Base-by-base conservation (phyloP, 2,329 filamentous ascomycete species). In the Exophiala viscosa region DNA sequence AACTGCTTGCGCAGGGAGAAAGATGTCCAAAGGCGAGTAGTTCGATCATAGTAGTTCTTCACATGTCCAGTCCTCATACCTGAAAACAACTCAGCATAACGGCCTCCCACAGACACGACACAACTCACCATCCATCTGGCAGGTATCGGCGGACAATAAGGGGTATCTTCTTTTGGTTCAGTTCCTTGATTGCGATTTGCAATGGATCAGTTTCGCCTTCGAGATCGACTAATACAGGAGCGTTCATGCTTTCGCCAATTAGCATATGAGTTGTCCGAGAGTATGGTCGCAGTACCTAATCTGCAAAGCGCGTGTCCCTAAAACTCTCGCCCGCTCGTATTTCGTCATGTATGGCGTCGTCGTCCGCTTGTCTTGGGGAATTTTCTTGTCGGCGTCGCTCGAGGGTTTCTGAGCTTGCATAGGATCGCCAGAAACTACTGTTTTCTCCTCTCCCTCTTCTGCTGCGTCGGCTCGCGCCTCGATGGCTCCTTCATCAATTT, bases 321-420 rank as follows among this genome's bases (percentile, higher is more conserved):
- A 75, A 54, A 99, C 92, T 67, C 93, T 85, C 59, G 93, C 93
- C 64, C 86, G 83, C 79, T 99, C 93, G 74, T 99, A 99, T 76
- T 99, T 99, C 62, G 93, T 99, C 92, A 99, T 95, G 75, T 96
- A 99, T 2, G 92, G 93, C 23, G 93, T 99, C 7, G 93, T 99
- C 18, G 83, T 87, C 64, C 93, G 84, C 73, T 95, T 83, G 61
- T 91, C 88, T 62, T 89, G 88, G 51, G 90, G 82, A 45, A 99
- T 92, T 75, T 90, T 95, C 81, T 95, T 96, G 73, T 91, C 76
- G 78, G 57, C 80, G 66, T 61, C 76, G 76, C 60, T 79, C 73
- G 67, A 84, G 76, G 31, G 78, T 58, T 83, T 83, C 57, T 76
- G 74, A 15, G 64, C 62, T 34, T 62, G 59, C 32, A 60, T 59